Base-by-base conservation (phyloP, 805 yeast species). In the Phaffomyces thermotolerans region DNA sequence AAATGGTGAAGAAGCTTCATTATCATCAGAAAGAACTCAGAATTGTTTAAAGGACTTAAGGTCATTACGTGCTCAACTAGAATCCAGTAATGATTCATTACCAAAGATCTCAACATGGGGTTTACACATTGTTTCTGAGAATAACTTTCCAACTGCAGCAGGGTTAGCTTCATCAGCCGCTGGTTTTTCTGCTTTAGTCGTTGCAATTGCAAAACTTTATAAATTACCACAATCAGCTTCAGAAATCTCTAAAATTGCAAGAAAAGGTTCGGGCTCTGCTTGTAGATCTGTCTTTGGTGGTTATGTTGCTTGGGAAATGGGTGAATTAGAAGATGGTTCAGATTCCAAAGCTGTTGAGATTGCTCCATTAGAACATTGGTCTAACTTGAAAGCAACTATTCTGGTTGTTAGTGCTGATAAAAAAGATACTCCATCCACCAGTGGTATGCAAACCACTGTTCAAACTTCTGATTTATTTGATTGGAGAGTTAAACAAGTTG, bases 291-390 rank as follows among this genome's bases (percentile, higher is more conserved):
- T 93, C 49, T 88, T 87, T 65, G 98, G 99, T 39, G 99, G 99
- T 8, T 93, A 80, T 60, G 99, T 93, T 12, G 98, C 98, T 4
- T 93, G 99, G 99, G 96, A 93, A 64, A 89, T 90, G 97, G 99
- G 99, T 45, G 52, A 54, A 4, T 50, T 59, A 46, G 66, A 51
- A 0, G 83, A 89, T 59, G 99, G 99, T n/a, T 72, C 77, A 37
- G 99, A 93, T 67, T 90, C 97, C 13, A 82, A 79, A 55, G 99
- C 99, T 4, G 95, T 89, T 25, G 88, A 90, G 67, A 78, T 93
- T 34, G 95, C 96, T 4, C 84, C 95, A 8, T 59, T 73, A 53
- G 71, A 69, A 31, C 95, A 87, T 64, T 93, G 99, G 99, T 89
- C 97, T 35, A 73, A 77, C 34, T 85, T 93, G 82, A 82, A 84